phyloP scores from a whole-genome alignment of 495 filamentous ascomycete species.

The Penicillium mononematosum region DNA sequence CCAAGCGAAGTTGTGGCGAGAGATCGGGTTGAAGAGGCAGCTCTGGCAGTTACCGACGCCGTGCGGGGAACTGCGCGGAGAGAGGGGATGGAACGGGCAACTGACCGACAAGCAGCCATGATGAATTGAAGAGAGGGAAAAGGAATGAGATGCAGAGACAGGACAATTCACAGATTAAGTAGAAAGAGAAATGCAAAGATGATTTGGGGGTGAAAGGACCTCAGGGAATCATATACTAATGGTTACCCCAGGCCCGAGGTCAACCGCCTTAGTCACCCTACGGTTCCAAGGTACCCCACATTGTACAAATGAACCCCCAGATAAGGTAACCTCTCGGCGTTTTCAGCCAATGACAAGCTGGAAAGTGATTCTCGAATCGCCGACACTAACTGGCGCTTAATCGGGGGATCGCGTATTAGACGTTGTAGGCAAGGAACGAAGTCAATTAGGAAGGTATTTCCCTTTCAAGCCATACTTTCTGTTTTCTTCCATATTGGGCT shows the following conservation, averaged over 20 bases:
- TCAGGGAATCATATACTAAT: conserved; percentile 13
- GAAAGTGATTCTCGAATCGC: conserved; percentile 4
- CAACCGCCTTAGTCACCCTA: conserved; percentile 22
- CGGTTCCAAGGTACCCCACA: conserved; percentile 15
- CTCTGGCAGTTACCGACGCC: conserved; percentile 27
- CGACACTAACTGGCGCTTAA: conserved; percentile 15
- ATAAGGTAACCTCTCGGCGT: conserved; percentile 27
- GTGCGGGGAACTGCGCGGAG: conserved; percentile 49
- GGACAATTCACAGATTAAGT: conserved; percentile 1
- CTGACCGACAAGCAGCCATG: conserved; percentile 49
- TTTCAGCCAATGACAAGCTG: conserved; percentile 15
- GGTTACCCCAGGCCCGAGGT: conserved; percentile 30
- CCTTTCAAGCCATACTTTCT: not conserved
- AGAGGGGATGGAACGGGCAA: conserved; percentile 44
- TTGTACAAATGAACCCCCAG: conserved; percentile 10
- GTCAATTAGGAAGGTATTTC: conserved; percentile 3
- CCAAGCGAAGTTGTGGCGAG: conserved; percentile 29
- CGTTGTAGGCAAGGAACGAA: not conserved
- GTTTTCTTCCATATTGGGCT: not conserved
- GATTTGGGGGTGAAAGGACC: conserved; percentile 1
- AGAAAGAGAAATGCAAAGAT: conserved; percentile 4
- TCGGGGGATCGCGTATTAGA: not conserved
- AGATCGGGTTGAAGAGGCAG: conserved; percentile 31
- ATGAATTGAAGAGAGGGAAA: conserved; percentile 16
- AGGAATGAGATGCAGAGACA: not conserved